phyloP scores from a whole-genome alignment of 208 protist species.

The Polymyxa betae region DNA sequence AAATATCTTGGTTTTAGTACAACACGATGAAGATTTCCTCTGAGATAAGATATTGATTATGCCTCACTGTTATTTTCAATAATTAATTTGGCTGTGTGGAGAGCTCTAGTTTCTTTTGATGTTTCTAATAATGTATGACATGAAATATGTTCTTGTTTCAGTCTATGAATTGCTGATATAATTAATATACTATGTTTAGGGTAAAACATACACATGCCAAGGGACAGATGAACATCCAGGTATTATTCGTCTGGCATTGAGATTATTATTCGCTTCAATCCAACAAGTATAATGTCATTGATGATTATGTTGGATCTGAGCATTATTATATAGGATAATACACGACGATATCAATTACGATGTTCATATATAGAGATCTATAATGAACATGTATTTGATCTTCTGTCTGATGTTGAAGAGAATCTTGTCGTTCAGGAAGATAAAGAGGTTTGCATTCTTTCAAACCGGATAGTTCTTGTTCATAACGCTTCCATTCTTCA shows the following conservation, averaged over 20 bases:
- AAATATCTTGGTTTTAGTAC: too few relatives aligned
- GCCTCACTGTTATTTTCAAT: too few relatives aligned
- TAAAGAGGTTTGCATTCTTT: not conserved
- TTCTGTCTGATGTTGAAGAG: conserved; percentile 8
- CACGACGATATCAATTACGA: not conserved
- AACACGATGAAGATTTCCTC: too few relatives aligned
- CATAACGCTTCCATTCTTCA: too few relatives aligned
- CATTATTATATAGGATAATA: not conserved
- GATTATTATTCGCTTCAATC: not conserved
- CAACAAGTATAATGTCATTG: not conserved
- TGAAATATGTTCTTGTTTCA: not conserved
- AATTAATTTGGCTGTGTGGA: too few relatives aligned
- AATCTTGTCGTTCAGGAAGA: conserved; percentile 25
- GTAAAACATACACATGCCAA: conserved; percentile 43
- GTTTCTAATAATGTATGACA: not conserved
- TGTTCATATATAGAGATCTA: conserved; percentile 43
- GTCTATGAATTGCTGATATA: too few relatives aligned
- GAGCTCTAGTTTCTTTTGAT: not conserved
- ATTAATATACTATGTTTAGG: too few relatives aligned
- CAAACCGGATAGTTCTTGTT: not conserved
- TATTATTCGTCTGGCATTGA: conserved; percentile 1
- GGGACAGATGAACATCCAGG: not conserved
- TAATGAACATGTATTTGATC: conserved; percentile 42
- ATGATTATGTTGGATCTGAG: not conserved
- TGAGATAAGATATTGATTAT: too few relatives aligned